phyloP scores from a whole-genome alignment of 1,284 basidiomycete species.

The Rhodotorula sp. region DNA sequence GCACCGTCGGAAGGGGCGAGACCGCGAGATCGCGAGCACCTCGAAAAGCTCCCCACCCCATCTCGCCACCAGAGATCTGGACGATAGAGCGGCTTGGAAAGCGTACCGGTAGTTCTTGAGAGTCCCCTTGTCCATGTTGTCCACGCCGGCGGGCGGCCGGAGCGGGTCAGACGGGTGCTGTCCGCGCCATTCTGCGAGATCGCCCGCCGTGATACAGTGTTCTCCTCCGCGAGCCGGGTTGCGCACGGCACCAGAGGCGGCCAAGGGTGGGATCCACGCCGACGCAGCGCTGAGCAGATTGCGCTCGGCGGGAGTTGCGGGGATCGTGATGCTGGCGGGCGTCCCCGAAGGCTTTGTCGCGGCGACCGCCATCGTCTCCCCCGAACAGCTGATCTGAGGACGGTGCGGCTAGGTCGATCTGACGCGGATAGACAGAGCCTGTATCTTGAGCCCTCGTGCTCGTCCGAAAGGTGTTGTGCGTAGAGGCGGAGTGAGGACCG shows the following conservation, averaged over 20 bases:
- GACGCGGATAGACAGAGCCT: too few species aligned
- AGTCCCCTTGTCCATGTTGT: conserved; percentile 13
- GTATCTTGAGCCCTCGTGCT: too few species aligned
- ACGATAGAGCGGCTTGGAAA: not conserved
- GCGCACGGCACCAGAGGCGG: not conserved
- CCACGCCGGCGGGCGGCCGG: conserved; percentile 13
- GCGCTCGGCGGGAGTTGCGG: conserved; percentile 8
- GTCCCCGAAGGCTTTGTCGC: not conserved
- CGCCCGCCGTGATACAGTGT: not conserved
- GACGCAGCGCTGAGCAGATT: conserved; percentile 17
- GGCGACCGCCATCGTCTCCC: not conserved
- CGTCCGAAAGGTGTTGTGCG: too few species aligned
- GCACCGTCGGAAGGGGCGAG: not conserved
- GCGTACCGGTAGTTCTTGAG: conserved; percentile 16
- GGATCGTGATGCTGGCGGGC: conserved; percentile 10
- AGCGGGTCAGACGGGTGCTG: conserved; percentile 21
- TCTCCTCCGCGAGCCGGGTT: not conserved
- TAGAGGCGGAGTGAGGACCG: too few species aligned
- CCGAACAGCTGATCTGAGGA: too few species aligned
- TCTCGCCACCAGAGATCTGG: not conserved
- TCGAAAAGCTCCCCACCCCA: conserved; percentile 4
- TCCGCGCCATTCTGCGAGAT: conserved; percentile 16
- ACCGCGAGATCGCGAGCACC: not conserved
- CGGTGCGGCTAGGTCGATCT: too few species aligned
- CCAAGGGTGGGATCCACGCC: conserved; percentile 4